phyloP scores from a whole-genome alignment of 805 yeast species.

The Wickerhamomyces xylosicus region DNA sequence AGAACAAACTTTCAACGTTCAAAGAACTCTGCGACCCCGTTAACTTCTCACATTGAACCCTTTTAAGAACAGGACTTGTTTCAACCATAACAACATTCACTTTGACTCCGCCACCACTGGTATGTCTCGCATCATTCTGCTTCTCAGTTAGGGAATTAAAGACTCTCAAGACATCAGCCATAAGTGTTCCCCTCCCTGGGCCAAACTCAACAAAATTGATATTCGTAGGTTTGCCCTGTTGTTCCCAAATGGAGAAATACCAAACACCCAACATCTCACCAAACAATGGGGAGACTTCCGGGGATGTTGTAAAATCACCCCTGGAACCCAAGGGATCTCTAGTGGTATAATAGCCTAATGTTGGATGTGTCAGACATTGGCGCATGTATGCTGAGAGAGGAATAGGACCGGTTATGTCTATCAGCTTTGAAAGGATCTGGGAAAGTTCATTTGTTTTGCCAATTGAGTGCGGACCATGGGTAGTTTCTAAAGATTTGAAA shows the following conservation, averaged over 20 bases:
- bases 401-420: slow-evolving; percentile 60
- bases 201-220: slow-evolving; percentile 67
- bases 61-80: slow-evolving; percentile 55
- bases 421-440: slow-evolving; percentile 20
- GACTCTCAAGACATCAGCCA: slow-evolving; percentile 48
- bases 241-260: slow-evolving; percentile 47
- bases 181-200: slow-evolving; percentile 76
- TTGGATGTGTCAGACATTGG: slow-evolving; percentile 72
- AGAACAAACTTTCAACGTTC: slow-evolving; percentile 2
- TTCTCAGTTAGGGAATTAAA: slow-evolving; percentile 30
- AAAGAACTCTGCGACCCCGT: neutral
- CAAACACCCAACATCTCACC: slow-evolving; percentile 81
- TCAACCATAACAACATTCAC: slow-evolving; percentile 47
- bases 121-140: slow-evolving; percentile 25
- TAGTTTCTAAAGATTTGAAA: no score
- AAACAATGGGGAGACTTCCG: slow-evolving; percentile 79
- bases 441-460: slow-evolving; percentile 7
- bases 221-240: slow-evolving; percentile 39
- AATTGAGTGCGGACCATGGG: no score
- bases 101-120: slow-evolving; percentile 9
- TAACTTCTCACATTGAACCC: slow-evolving; percentile 41
- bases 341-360: slow-evolving; percentile 70
- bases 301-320: slow-evolving; percentile 80
- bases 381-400: slow-evolving; percentile 67
- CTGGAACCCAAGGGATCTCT: slow-evolving; percentile 56